Conservation (phyloP, 1,139 yeast species). For the Yamadazyma dushanensis region DNA sequence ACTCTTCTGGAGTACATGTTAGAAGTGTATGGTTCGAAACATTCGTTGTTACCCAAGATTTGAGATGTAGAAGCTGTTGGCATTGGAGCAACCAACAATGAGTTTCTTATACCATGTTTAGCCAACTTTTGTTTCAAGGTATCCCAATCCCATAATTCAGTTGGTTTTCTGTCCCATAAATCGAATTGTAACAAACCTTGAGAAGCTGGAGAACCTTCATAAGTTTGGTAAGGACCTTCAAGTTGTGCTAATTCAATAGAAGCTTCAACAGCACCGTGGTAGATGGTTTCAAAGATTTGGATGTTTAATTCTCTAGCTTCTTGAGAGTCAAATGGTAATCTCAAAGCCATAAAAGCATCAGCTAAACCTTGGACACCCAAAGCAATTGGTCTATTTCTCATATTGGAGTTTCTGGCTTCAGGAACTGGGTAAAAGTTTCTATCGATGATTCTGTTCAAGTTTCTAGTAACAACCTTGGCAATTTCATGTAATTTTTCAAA, state of each 20-base stretch:
- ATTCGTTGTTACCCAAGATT: constrained; percentile 60
- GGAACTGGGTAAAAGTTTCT: constrained; percentile 57
- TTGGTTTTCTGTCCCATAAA: constrained; percentile 58
- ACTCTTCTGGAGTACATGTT: constrained; percentile 62
- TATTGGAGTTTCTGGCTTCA: constrained; percentile 52
- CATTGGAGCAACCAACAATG: constrained; percentile 64
- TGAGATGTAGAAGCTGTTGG: constrained; percentile 68
- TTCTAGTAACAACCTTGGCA: constrained; percentile 53
- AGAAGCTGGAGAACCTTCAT: constrained; percentile 60
- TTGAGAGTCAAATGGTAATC: constrained; percentile 58
- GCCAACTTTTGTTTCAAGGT: constrained; percentile 43
- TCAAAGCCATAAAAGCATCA: constrained; percentile 55
- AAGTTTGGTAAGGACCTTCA: constrained; percentile 51
- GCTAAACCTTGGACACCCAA: constrained; percentile 67
- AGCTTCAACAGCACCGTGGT: constrained; percentile 59
- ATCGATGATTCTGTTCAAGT: constrained; percentile 58
- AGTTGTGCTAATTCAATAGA: constrained; percentile 52
- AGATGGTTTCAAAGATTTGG: constrained; percentile 61
- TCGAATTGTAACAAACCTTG: constrained; percentile 58
- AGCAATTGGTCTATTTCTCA: constrained; percentile 62
- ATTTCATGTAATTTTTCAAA: constrained; percentile 56
- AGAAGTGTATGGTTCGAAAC: constrained; percentile 63
- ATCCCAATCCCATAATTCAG: constrained; percentile 62
- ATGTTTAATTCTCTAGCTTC: constrained; percentile 57
- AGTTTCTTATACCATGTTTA: constrained; percentile 53